These are phyloP conservation scores for Phellopilus nigrolimitatus DNA, from an alignment of 1,284 basidiomycete genomes.

Conservation along the genomic window DNA sequence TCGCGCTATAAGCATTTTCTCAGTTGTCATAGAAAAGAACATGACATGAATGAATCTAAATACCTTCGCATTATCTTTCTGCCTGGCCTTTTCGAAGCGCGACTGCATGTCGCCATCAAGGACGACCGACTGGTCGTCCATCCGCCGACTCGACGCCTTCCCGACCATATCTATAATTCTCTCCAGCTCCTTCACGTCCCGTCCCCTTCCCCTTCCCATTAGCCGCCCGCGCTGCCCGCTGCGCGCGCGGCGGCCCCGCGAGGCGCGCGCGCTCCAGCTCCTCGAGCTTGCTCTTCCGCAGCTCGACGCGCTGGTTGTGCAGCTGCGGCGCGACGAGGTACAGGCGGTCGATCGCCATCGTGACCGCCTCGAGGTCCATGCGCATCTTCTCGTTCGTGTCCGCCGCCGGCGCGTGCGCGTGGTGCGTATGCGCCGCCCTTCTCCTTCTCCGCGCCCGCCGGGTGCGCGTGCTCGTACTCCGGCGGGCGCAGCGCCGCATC, in stretches of 20 bases:
- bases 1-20: slow-evolving; percentile 44
- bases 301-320: slow-evolving; percentile 81
- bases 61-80: slow-evolving; percentile 60
- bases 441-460: slow-evolving; percentile 13
- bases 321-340: slow-evolving; percentile 81
- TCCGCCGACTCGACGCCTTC: slow-evolving; percentile 61
- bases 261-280: slow-evolving; percentile 60
- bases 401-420: slow-evolving; percentile 9
- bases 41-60: slow-evolving; percentile 5
- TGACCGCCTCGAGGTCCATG: slow-evolving; percentile 77
- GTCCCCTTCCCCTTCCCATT: slow-evolving; percentile 34
- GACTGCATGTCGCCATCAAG: slow-evolving; percentile 54
- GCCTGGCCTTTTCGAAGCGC: slow-evolving; percentile 45
- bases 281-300: slow-evolving; percentile 60
- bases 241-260: slow-evolving; percentile 30
- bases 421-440: slow-evolving; percentile 10
- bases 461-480: slow-evolving; percentile 43
- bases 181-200: slow-evolving; percentile 57
- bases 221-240: slow-evolving; percentile 37
- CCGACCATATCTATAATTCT: slow-evolving; percentile 66
- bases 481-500: slow-evolving; percentile 47
- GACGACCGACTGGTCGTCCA: slow-evolving; percentile 64
- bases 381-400: slow-evolving; percentile 64
- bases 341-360: slow-evolving; percentile 81
- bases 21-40: background rate